Base-by-base conservation (phyloP, 352 stramenopile genomes). In the Globisporangium polare region DNA sequence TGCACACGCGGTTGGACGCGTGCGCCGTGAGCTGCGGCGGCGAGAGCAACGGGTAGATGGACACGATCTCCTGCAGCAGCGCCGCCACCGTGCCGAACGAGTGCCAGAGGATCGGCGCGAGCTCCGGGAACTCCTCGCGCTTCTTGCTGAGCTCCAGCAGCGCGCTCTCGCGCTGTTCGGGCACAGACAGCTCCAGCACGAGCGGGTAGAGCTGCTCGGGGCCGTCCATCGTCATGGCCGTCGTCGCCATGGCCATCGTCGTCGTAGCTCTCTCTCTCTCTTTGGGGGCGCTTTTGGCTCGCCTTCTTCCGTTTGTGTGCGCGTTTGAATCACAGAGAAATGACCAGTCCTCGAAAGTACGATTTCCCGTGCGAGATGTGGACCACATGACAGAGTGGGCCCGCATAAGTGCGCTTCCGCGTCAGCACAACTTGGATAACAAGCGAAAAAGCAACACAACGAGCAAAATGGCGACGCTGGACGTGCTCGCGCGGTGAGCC, bases 101-200 rank as follows among this genome's bases (percentile, higher is more conserved):
- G 73, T 99, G 95, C 97, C 97, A 99, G 7, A 99, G 81, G 60
- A 99, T 98, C 35, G 97, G 97, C 50, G 97, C 97, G 37, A 99
- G 79, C 72, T 99, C 97, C 6, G 92, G 80, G 67, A 99, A 99
- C 62, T 92, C 88, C 79, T 99, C 97, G 53, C 97, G 86, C 76
- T 99, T 98, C 77, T 99, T 99, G 71, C 94, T 99, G 9, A 99
- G 84, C 86, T 99, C 96, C 43, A 99, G 72, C 22, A 99, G 71
- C n/a, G 97, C 97, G 39, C 82, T 90, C 75, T 99, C 97, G 49
- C 97, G 83, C 80, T 98, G 88, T 56, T 98, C 94, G 2, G 89
- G 88, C 62, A 96, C 90, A 31, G 90, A 98, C 27, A 99, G 77
- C 78, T 98, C 90, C 15, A 97, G 68, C 15, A 99, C 94, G 13